Conservation (phyloP, 768 basidiomycete species). For the Neoboletus magnificus region DNA sequence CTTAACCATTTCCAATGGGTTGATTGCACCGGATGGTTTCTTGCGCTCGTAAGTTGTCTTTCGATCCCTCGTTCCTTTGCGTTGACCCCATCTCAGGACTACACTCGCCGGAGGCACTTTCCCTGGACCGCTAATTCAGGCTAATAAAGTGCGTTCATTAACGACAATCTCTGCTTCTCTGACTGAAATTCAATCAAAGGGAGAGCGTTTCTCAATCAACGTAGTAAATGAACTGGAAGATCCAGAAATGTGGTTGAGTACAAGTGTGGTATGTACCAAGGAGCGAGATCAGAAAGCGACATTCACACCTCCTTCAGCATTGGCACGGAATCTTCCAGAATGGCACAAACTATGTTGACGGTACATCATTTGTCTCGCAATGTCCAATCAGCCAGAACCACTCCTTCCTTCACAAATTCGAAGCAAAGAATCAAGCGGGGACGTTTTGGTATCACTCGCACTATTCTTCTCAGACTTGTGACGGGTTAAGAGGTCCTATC, state of each 20-base stretch:
- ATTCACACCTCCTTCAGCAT: constrained; percentile 35
- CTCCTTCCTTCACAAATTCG: constrained; percentile 25
- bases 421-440: constrained; percentile 13
- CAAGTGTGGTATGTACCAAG: constrained; percentile 38
- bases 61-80: not conserved
- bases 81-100: constrained; percentile 8
- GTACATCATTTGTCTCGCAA: constrained; percentile 37
- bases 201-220: constrained; percentile 40
- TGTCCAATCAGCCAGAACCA: constrained; percentile 29
- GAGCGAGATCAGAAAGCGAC: not conserved
- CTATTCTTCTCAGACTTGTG: constrained; percentile 38
- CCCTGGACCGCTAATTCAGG: constrained; percentile 44
- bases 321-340: constrained; percentile 55
- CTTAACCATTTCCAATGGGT: constrained; percentile 38
- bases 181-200: constrained; percentile 28
- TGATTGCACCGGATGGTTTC: constrained; percentile 50
- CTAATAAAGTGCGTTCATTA: constrained; percentile 28
- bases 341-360: constrained; percentile 43
- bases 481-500: constrained; percentile 38
- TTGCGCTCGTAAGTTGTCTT: constrained; percentile 36
- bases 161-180: not conserved
- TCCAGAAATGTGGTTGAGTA: constrained; percentile 46
- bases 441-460: constrained; percentile 39
- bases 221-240: constrained; percentile 46
- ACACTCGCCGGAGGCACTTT: constrained; percentile 42